phyloP scores from a whole-genome alignment of 2,329 filamentous ascomycete species.

The Fusarium falciforme region DNA sequence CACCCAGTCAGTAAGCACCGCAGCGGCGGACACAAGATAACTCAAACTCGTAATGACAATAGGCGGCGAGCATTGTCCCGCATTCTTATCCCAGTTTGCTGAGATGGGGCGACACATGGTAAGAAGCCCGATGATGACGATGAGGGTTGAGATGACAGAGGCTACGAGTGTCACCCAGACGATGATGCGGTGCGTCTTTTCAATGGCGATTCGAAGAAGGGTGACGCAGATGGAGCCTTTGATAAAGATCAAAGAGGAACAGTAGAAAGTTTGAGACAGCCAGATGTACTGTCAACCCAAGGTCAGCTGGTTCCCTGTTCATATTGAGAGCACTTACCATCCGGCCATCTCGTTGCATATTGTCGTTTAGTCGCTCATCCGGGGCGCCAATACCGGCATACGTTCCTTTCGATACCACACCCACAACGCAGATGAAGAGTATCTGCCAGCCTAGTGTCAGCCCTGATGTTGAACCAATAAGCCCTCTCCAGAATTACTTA shows the following conservation, averaged over 20 bases:
- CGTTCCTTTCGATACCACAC: neutral
- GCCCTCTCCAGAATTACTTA: neutral
- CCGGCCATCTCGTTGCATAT: conserved; percentile 12
- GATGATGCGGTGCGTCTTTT: conserved; percentile 16
- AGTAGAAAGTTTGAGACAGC: conserved; percentile 15
- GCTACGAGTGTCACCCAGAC: conserved; percentile 19
- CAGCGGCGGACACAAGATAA: conserved; percentile 14
- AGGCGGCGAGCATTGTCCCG: conserved; percentile 7
- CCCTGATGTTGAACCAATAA: too few relatives aligned
- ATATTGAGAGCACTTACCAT: neutral
- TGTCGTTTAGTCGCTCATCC: conserved; percentile 12
- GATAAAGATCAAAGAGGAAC: conserved; percentile 19
- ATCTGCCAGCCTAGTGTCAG: neutral
- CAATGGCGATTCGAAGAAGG: conserved; percentile 26
- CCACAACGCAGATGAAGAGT: conserved; percentile 13
- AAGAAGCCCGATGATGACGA: conserved; percentile 10
- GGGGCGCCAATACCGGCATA: conserved; percentile 17
- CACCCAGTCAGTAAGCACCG: conserved; percentile 18
- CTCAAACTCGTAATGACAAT: neutral
- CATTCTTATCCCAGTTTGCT: neutral
- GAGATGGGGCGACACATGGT: conserved; percentile 13
- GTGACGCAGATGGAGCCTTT: conserved; percentile 32
- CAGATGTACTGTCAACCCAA: conserved; percentile 7
- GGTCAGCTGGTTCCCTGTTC: neutral
- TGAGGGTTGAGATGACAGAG: neutral